Conservation (phyloP, 768 basidiomycete species). For the Rhodotorula kratochvilovae region DNA sequence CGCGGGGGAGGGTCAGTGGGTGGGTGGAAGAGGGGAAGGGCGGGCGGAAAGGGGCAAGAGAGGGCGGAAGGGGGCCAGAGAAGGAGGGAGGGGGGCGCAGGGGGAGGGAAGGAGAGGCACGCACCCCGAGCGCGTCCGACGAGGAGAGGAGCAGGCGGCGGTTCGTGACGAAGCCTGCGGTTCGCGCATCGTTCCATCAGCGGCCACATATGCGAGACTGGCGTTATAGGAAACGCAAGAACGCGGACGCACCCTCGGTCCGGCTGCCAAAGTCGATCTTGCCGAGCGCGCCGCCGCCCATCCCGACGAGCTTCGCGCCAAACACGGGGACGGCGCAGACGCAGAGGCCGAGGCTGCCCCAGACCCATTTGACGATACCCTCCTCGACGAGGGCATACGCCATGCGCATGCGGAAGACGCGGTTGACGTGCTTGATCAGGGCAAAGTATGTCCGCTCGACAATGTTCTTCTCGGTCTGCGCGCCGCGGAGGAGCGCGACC, state of each 20-base stretch:
- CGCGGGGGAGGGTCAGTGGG: background rate
- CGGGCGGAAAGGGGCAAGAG: no score
- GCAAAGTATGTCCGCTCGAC: slow-evolving; percentile 83
- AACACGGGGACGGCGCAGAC: slow-evolving; percentile 93
- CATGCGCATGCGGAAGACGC: slow-evolving; percentile 71
- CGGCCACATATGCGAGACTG: no score
- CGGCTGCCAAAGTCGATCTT: slow-evolving; percentile 69
- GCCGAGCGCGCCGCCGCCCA: background rate
- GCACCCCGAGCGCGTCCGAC: slow-evolving; percentile 73
- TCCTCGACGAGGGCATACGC: slow-evolving; percentile 91
- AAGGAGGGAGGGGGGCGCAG: no score
- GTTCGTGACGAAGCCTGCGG: slow-evolving; percentile 99
- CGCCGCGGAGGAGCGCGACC: slow-evolving; percentile 54
- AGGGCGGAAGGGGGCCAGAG: no score
- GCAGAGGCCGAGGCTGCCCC: slow-evolving; percentile 89
- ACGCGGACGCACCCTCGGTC: slow-evolving; percentile 79
- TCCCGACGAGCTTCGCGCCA: slow-evolving; percentile 64
- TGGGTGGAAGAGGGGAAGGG: background rate
- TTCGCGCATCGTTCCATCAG: background rate
- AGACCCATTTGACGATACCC: slow-evolving; percentile 86
- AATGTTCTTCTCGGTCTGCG: slow-evolving; percentile 76
- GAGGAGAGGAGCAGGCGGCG: slow-evolving; percentile 44
- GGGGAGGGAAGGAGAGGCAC: background rate
- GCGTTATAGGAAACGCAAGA: no score
- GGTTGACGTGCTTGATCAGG: slow-evolving; percentile 77